Evolutionary conservation across 805 yeast species (phyloP), one percentile per base, ranked within the genome.

Genomic region (Nakazawaea populi): DNA sequence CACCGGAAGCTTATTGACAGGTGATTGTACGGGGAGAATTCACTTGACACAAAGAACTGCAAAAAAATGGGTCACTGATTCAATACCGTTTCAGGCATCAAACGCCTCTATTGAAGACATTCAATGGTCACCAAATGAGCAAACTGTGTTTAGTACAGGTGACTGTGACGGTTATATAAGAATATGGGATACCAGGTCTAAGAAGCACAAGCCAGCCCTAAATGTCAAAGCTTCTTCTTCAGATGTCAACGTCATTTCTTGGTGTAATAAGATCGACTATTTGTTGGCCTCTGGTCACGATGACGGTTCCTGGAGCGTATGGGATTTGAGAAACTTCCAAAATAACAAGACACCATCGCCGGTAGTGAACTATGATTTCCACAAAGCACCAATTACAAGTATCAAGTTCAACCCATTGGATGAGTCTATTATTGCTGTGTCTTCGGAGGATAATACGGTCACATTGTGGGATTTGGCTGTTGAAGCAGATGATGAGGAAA

Each of bases 391-490:
- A 29, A 79, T 94, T 61, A 94, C 99, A 1, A 85, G 97, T 5
- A 89, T 94, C 56, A 85, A 92, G 55, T 94, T 92, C 76, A 91
- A 91, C 65, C 99, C 98, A 46, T 74, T 85, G 57, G 99, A 94
- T 66, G 99, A 94, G 69, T 89, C 97, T 0, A 89, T 91, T 55
- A 79, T 94, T 49, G 98, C 98, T 1, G 97, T 92, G 14, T 90
- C 95, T 3, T 88, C 96, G 1, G 98, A 91, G 65, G 99, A 94
- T 69, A 90, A 90, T 67, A 94, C 98, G 5, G 97, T 94, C 7
- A 90, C 97, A 1, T 73, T 94, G 57, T 94, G 99, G 99, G 99
- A 94, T 72, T 76, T 94, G 66, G 92, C 97, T 10, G 99, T 94
- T 12, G 99, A 94, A 72, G 98, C 98, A 4, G 99, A 91, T 67